Percentiles rank a stretch among this genome's conserved stretches.
These are phyloP conservation scores for Galeopsis tetrahit DNA, from an alignment of 257 asterid genomes.

Conservation along the genomic window DNA sequence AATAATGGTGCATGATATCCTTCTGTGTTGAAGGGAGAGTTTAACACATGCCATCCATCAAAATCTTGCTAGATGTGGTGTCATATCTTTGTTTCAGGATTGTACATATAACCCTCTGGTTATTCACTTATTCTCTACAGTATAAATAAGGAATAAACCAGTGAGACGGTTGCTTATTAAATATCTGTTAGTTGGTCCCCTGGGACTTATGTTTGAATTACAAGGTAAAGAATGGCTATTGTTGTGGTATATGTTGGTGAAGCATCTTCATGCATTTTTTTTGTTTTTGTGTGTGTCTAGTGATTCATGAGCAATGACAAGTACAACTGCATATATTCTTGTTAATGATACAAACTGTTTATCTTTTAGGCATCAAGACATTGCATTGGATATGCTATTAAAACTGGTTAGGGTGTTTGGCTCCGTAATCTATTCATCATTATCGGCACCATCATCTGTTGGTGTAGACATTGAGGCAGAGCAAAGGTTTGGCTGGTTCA, in stretches of 20 bases:
- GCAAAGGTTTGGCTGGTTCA: conserved; percentile 62
- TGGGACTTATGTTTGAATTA: conserved; percentile 2
- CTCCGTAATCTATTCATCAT: conserved; percentile 76
- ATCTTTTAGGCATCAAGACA: conserved; percentile 76
- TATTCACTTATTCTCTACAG: not conserved
- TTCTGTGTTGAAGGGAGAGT: not conserved
- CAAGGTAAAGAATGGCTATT: not conserved
- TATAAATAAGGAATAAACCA: conserved; percentile 8
- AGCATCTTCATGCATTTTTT: conserved; percentile 25
- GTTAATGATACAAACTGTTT: conserved; percentile 34
- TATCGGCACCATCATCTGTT: conserved; percentile 86
- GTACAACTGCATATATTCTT: conserved; percentile 31
- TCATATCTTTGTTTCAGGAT: conserved; percentile 23
- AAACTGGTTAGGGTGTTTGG: conserved; percentile 95
- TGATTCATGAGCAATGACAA: conserved; percentile 25
- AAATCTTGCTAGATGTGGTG: conserved; percentile 21
- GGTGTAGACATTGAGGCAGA: conserved; percentile 99
- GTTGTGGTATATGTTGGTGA: conserved; percentile 23
- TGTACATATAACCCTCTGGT: not conserved
- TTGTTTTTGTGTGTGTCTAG: not conserved
- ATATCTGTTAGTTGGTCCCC: conserved; percentile 7
- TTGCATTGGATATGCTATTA: conserved; percentile 82
- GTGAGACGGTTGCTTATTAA: not conserved
- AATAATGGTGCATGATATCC: conserved; percentile 23
- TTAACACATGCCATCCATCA: conserved; percentile 19